Conservation (phyloP, 176 grass and related monocot species). For the Oropetium thomaeum region DNA sequence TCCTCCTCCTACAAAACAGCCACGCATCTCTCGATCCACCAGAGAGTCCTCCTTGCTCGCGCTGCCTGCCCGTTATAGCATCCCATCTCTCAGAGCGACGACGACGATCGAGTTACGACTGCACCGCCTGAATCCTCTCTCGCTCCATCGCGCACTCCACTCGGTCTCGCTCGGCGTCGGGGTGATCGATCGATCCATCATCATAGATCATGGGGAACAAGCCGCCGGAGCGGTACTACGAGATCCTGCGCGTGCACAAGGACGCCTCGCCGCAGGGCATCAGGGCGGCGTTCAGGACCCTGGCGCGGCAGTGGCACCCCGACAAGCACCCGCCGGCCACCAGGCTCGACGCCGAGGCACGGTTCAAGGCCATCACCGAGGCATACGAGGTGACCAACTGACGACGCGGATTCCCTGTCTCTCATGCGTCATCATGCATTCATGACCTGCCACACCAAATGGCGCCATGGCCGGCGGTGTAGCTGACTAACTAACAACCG, state of each 20-base stretch:
- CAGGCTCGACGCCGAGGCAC: slow-evolving; percentile 59
- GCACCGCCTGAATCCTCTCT: slow-evolving; percentile 33
- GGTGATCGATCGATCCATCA: too few relatives aligned
- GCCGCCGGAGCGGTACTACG: slow-evolving; percentile 61
- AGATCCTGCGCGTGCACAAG: slow-evolving; percentile 57
- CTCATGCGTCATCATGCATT: too few relatives aligned
- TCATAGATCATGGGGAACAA: slow-evolving; percentile 62
- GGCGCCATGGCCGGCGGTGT: too few relatives aligned
- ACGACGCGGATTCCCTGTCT: neutral
- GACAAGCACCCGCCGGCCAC: slow-evolving; percentile 86
- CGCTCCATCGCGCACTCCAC: neutral
- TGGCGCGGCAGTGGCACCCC: slow-evolving; percentile 82
- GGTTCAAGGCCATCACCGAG: slow-evolving; percentile 80
- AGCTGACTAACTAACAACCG: too few relatives aligned
- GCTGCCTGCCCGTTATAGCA: slow-evolving; percentile 18
- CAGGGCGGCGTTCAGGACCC: slow-evolving; percentile 55
- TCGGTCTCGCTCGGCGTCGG: neutral
- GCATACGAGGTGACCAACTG: slow-evolving; percentile 91
- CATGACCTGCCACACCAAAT: neutral
- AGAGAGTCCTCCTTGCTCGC: neutral
- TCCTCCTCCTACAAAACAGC: slow-evolving; percentile 39
- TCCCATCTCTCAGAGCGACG: too few relatives aligned
- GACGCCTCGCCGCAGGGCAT: slow-evolving; percentile 63
- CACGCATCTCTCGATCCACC: slow-evolving; percentile 34
- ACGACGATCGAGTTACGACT: slow-evolving; percentile 3